Percentiles rank a stretch among this genome's conserved stretches.
phyloP scores from a whole-genome alignment of 1,284 basidiomycete genomes.

The Termitomyces sp. region DNA sequence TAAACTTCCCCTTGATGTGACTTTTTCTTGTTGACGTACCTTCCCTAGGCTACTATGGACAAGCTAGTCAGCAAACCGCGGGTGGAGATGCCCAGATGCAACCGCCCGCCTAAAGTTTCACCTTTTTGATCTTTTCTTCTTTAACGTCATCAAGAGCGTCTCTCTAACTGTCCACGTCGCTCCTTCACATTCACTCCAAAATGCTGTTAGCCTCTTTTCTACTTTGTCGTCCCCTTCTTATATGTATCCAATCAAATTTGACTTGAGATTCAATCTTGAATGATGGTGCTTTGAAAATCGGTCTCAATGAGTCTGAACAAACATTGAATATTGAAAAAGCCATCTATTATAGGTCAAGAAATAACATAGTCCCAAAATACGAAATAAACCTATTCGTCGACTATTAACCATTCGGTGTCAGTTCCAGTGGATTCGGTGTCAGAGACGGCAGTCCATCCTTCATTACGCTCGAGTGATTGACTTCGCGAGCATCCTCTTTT shows the following conservation, averaged over 20 bases:
- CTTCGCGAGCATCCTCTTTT: conserved; percentile 61
- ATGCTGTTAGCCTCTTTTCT: conserved; percentile 11
- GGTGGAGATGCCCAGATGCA: conserved; percentile 56
- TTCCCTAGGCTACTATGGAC: conserved; percentile 67
- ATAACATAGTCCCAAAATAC: conserved; percentile 6
- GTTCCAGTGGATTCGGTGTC: conserved; percentile 60
- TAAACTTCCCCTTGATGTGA: conserved; percentile 11
- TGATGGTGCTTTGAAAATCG: background rate
- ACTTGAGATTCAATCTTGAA: conserved; percentile 7
- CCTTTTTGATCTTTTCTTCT: conserved; percentile 18
- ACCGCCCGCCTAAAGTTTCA: conserved; percentile 44
- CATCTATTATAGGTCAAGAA: conserved; percentile 7
- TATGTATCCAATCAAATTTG: conserved; percentile 17
- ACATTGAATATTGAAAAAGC: background rate
- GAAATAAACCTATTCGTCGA: conserved; percentile 38
- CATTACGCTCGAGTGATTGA: conserved; percentile 45
- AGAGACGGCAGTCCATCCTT: conserved; percentile 72
- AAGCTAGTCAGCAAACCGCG: conserved; percentile 54
- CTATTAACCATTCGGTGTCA: conserved; percentile 84
- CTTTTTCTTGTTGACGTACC: conserved; percentile 7
- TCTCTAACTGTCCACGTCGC: conserved; percentile 16
- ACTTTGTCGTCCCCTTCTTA: conserved; percentile 2
- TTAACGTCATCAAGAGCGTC: conserved; percentile 18
- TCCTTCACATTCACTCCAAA: conserved; percentile 19
- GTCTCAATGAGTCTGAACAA: background rate